Base-by-base conservation (phyloP, 257 asterid genomes). In the Thymus quinquecostatus region DNA sequence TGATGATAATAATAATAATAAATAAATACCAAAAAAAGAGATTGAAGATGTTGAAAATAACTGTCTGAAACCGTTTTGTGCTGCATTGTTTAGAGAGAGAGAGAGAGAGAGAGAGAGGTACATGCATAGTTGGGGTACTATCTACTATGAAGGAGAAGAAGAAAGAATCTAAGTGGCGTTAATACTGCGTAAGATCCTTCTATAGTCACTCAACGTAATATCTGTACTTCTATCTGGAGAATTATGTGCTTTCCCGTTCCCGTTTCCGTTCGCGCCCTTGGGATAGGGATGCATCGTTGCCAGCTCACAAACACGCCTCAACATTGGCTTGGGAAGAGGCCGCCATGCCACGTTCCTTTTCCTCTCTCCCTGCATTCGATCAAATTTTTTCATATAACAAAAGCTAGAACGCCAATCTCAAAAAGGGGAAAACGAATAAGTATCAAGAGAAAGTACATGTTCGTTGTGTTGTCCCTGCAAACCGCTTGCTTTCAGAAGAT, bases 401-500 rank as follows among this genome's bases (percentile, higher is more conserved):
- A 36, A n/a, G 41, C 41, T 36, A 36, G 6, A 3, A 36, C 0
- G 4, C 1, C 6, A 4, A 36, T 36, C 41, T 36, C 41, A 7
- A 36, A 36, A 36, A 36, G 6, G 41, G 6, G 6, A 4, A 36
- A 1, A 4, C 4, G 41, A 48, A 29, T n/a, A 48, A 49, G n/a
- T 9, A 13, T 8, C 1, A 13, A 60, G 28, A 66, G 29, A 66
- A 58, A 7, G 10, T 2, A 50, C 96, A 90, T 82, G 83, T 40
- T 58, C 81, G 75, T 77, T 83, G 78, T 82, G 83, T 73, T 80
- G 88, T 44, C 76, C 87, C 75, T 85, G 87, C 67, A 87, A 75
- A 63, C 89, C 84, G 30, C 95, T 86, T 71, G 98, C 99, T 80
- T 95, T 95, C 81, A 95, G 79, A 78, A 92, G 99, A 82, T 95